Conservation (phyloP, 495 filamentous ascomycete species). For the Xylaria curta region DNA sequence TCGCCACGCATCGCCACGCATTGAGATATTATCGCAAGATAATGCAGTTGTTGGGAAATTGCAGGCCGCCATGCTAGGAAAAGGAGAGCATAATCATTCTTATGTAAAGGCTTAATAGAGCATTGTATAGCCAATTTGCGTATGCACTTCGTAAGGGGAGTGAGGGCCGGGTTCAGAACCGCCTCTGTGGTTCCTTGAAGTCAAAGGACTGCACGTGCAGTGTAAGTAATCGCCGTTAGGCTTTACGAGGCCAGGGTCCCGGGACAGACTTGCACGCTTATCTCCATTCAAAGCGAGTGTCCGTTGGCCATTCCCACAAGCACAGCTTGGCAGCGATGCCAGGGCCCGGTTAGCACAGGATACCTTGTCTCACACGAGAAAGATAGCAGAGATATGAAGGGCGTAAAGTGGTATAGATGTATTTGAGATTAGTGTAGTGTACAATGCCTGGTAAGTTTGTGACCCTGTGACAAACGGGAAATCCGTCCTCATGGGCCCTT, state of each 20-base stretch:
- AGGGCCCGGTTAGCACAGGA: background rate
- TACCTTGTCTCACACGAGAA: background rate
- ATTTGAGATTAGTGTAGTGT: slow-evolving; percentile 21
- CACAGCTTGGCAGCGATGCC: background rate
- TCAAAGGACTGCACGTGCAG: slow-evolving; percentile 5
- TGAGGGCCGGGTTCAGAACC: background rate
- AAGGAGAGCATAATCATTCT: slow-evolving; percentile 13
- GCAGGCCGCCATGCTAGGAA: slow-evolving; percentile 6
- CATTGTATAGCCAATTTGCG: slow-evolving; percentile 9
- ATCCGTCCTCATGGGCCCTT: slow-evolving; percentile 10
- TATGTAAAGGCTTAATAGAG: background rate
- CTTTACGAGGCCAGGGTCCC: slow-evolving; percentile 9
- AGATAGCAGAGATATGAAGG: background rate
- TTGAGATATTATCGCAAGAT: slow-evolving; percentile 3
- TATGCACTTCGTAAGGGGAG: slow-evolving; percentile 14
- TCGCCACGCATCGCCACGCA: background rate
- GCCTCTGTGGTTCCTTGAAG: background rate
- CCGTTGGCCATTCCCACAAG: background rate
- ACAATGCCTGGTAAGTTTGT: slow-evolving; percentile 6
- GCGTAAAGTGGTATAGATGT: slow-evolving; percentile 1
- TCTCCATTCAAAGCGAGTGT: background rate
- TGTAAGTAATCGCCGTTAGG: background rate
- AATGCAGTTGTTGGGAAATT: slow-evolving; percentile 6
- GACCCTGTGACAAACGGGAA: slow-evolving; percentile 12
- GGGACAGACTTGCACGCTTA: background rate